These are phyloP conservation scores for Delonix regia DNA, from an alignment of 306 rosid genomes.

Conservation along the genomic window DNA sequence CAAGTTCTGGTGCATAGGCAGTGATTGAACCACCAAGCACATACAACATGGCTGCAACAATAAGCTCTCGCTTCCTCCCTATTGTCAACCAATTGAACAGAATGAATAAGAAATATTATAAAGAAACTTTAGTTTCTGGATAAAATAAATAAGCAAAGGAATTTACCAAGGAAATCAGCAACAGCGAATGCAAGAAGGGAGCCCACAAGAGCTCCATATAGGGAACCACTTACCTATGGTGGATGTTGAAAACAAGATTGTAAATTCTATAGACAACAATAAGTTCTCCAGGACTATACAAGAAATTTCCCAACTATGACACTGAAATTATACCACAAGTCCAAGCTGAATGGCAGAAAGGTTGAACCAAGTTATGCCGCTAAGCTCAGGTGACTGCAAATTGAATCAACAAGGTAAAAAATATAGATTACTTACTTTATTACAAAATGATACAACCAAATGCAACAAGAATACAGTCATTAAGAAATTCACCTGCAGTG, in stretches of 20 bases:
- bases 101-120: slow-evolving; percentile 35
- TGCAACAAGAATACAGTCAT: slow-evolving; percentile 16
- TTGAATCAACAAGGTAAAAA: slow-evolving; percentile 30
- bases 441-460: neutral
- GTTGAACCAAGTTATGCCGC: slow-evolving; percentile 84
- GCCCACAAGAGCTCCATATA: slow-evolving; percentile 95
- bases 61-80: slow-evolving; percentile 89
- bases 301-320: slow-evolving; percentile 17
- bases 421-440: neutral
- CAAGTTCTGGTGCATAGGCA: slow-evolving; percentile 73
- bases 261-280: slow-evolving; percentile 13
- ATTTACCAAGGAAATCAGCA: slow-evolving; percentile 89
- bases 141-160: slow-evolving; percentile 31
- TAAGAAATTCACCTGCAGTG: slow-evolving; percentile 68
- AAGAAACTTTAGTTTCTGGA: slow-evolving; percentile 32
- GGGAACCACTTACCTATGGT: slow-evolving; percentile 88
- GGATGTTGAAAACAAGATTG: slow-evolving; percentile 16
- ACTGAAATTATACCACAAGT: slow-evolving; percentile 75
- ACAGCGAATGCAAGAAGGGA: slow-evolving; percentile 75
- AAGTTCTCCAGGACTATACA: slow-evolving; percentile 22
- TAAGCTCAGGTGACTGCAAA: slow-evolving; percentile 89
- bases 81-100: slow-evolving; percentile 29
- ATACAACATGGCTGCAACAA: slow-evolving; percentile 71
- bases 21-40: slow-evolving; percentile 67
- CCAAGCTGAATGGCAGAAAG: slow-evolving; percentile 86